These are phyloP conservation scores for Cystobasidiaceae sp. DNA, from an alignment of 1,284 basidiomycete genomes.

Conservation along the genomic window DNA sequence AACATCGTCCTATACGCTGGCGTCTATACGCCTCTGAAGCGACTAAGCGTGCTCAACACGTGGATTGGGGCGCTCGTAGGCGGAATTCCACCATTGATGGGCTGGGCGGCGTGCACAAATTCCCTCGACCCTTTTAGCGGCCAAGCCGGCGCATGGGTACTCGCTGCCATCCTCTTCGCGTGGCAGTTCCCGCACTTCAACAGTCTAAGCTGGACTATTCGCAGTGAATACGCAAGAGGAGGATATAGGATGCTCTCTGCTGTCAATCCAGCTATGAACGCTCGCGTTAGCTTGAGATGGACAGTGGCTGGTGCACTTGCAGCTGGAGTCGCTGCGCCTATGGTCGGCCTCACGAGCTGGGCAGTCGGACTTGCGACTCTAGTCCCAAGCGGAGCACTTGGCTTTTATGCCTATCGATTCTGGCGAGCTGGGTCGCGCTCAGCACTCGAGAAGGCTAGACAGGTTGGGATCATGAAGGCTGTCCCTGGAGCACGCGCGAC, in stretches of 20 bases:
- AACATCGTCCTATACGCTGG: constrained; percentile 90
- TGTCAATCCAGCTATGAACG: constrained; percentile 71
- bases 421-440: constrained; percentile 55
- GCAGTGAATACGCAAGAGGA: constrained; percentile 83
- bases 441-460: constrained; percentile 18
- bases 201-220: constrained; percentile 78
- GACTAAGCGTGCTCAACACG: constrained; percentile 82
- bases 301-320: constrained; percentile 71
- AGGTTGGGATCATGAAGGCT: constrained; percentile 46
- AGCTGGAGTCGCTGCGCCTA: constrained; percentile 72
- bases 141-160: constrained; percentile 53
- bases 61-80: constrained; percentile 95
- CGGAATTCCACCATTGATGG: constrained; percentile 91
- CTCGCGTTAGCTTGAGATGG: constrained; percentile 79
- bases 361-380: constrained; percentile 73
- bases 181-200: constrained; percentile 99
- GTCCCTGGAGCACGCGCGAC: constrained; percentile 8
- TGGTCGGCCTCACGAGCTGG: constrained; percentile 83
- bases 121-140: constrained; percentile 61
- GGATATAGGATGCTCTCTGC: constrained; percentile 93
- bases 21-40: constrained; percentile 88
- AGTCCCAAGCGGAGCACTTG: constrained; percentile 68
- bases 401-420: constrained; percentile 67
- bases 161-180: constrained; percentile 79
- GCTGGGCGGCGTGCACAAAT: constrained; percentile 92